phyloP scores from a whole-genome alignment of 331 rosid genomes.

The Quercus phellos region DNA sequence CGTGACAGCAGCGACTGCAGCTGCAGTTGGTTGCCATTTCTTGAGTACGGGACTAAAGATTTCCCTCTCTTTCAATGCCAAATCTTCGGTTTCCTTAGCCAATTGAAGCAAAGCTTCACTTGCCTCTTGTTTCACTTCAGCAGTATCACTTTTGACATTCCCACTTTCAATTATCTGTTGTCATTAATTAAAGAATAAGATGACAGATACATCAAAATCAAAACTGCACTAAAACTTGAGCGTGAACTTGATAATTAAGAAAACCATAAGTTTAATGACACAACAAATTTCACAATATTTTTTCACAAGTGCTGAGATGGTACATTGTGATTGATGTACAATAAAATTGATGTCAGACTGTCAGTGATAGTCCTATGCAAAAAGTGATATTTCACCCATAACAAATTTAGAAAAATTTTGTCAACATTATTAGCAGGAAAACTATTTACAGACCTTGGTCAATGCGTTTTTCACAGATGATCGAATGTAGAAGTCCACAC shows the following conservation, averaged over 20 bases:
- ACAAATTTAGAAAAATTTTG: no score
- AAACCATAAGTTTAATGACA: no score
- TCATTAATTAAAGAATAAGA: neutral
- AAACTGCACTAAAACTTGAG: neutral
- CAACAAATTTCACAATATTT: no score
- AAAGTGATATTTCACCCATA: no score
- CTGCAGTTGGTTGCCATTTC: slow-evolving; percentile 63
- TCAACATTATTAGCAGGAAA: no score
- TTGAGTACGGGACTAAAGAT: slow-evolving; percentile 58
- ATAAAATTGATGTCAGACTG: no score
- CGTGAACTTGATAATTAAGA: neutral
- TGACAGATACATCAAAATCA: neutral
- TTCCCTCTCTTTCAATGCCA: slow-evolving; percentile 75
- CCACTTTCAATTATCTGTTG: slow-evolving; percentile 47
- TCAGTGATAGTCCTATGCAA: no score
- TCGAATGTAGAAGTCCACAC: slow-evolving; percentile 62
- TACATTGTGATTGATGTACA: no score
- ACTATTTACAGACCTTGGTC: slow-evolving; percentile 46
- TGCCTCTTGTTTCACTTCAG: slow-evolving; percentile 41
- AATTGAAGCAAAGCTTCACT: slow-evolving; percentile 50
- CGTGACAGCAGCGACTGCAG: slow-evolving; percentile 70
- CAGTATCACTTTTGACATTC: slow-evolving; percentile 25
- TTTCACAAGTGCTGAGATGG: no score
- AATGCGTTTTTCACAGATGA: slow-evolving; percentile 59
- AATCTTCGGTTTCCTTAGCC: slow-evolving; percentile 75